Percentiles rank a stretch among this genome's conserved stretches.
phyloP scores from a whole-genome alignment of 2,329 filamentous ascomycete genomes.

The Fusarium denticulatum region DNA sequence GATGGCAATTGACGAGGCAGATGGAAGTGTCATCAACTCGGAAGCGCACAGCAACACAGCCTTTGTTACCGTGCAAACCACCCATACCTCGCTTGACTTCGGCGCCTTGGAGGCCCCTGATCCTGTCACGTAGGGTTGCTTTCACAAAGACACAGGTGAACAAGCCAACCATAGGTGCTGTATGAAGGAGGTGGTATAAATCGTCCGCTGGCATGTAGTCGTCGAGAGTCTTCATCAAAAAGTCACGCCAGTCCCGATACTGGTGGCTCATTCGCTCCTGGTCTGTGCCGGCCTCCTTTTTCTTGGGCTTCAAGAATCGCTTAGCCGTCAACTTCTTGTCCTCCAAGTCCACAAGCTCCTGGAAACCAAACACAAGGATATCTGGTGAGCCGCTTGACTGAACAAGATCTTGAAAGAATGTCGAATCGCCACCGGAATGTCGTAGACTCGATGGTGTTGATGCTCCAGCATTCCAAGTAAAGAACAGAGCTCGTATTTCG shows the following conservation, averaged over 20 bases:
- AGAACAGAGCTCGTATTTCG: slow-evolving; percentile 79
- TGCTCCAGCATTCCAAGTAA: slow-evolving; percentile 99
- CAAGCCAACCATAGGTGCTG: slow-evolving; percentile 85
- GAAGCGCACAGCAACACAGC: slow-evolving; percentile 91
- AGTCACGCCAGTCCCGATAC: slow-evolving; percentile 96
- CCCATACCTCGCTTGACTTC: slow-evolving; percentile 98
- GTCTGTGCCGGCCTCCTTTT: slow-evolving; percentile 80
- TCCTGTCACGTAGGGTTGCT: slow-evolving; percentile 76
- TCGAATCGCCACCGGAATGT: slow-evolving; percentile 73
- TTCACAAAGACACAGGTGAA: slow-evolving; percentile 98
- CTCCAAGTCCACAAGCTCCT: slow-evolving; percentile 97
- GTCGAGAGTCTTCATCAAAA: slow-evolving; percentile 82
- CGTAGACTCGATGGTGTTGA: slow-evolving; percentile 86
- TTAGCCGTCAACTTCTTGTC: slow-evolving; percentile 98
- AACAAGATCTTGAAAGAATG: slow-evolving; percentile 84
- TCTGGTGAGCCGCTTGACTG: slow-evolving; percentile 82
- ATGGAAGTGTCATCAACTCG: slow-evolving; percentile 91
- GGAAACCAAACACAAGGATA: slow-evolving; percentile 94
- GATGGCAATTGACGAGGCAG: slow-evolving; percentile 97
- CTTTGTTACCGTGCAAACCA: slow-evolving; percentile 95
- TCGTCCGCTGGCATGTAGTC: slow-evolving; percentile 82
- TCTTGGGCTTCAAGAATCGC: slow-evolving; percentile 90
- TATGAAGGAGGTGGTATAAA: slow-evolving; percentile 87
- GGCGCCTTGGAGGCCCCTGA: slow-evolving; percentile 79
- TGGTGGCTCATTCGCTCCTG: slow-evolving; percentile 96